Conservation (phyloP, 2,329 filamentous ascomycete genomes). For the Ploettnerulaceae sp. region DNA sequence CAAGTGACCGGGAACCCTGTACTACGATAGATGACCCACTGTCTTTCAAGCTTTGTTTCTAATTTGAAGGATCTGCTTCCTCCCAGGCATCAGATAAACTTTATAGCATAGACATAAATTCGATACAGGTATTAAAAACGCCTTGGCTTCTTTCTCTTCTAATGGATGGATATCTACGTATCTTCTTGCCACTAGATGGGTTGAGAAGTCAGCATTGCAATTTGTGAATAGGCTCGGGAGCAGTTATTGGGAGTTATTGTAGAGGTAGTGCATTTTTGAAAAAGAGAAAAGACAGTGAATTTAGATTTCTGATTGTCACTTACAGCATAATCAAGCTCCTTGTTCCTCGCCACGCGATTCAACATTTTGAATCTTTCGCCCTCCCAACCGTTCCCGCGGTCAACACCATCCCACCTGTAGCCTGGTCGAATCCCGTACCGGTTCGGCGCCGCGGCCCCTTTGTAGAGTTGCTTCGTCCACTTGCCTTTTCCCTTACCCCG, state of each 20-base stretch:
- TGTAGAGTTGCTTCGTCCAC: constrained; percentile 50
- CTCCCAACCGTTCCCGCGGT: constrained; percentile 90
- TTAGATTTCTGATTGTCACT: too few relatives aligned
- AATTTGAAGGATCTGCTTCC: constrained; percentile 15
- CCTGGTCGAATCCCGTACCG: constrained; percentile 90
- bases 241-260: too few relatives aligned
- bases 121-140: constrained; percentile 2
- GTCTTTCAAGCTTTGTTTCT: background rate
- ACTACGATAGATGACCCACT: background rate
- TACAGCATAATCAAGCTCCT: constrained; percentile 81
- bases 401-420: constrained; percentile 94
- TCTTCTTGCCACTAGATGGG: constrained; percentile 99
- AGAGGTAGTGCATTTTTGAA: too few relatives aligned
- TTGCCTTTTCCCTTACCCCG: constrained; percentile 22
- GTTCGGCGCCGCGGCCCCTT: constrained; percentile 79
- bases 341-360: constrained; percentile 70
- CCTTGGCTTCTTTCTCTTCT: background rate
- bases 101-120: constrained; percentile 7
- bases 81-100: constrained; percentile 9
- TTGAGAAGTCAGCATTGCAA: too few relatives aligned
- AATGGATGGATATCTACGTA: constrained; percentile 47
- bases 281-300: too few relatives aligned
- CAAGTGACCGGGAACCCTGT: background rate
- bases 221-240: too few relatives aligned
- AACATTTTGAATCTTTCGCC: constrained; percentile 85